phyloP scores from a whole-genome alignment of 768 basidiomycete genomes.

The Calocybe indica region DNA sequence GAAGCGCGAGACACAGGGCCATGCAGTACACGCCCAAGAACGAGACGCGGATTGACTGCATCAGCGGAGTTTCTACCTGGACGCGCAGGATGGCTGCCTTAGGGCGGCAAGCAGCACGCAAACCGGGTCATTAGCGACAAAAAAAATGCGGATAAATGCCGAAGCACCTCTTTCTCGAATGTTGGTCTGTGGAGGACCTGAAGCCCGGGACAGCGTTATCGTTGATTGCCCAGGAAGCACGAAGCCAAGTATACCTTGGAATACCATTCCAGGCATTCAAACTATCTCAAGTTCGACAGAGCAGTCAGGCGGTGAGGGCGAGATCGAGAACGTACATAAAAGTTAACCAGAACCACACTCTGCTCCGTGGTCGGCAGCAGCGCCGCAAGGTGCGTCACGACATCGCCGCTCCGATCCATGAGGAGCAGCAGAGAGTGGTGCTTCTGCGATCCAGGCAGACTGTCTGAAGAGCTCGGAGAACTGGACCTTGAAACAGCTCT shows the following conservation, averaged over 20 bases:
- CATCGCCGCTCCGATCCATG: constrained; percentile 13
- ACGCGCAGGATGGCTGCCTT: no score
- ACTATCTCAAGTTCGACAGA: no score
- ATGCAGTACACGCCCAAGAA: constrained; percentile 17
- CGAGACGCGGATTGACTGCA: background rate
- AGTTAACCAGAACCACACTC: constrained; percentile 11
- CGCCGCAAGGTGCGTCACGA: constrained; percentile 11
- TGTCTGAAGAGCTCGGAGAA: background rate
- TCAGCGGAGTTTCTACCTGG: no score
- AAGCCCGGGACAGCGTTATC: background rate
- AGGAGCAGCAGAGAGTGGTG: constrained; percentile 16
- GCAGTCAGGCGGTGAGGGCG: no score
- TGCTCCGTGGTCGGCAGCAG: constrained; percentile 11
- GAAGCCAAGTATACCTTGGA: background rate
- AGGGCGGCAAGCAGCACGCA: no score
- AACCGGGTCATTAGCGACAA: no score
- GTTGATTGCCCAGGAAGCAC: background rate
- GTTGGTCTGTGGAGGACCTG: constrained; percentile 18
- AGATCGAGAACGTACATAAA: constrained; percentile 10
- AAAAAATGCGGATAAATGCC: no score
- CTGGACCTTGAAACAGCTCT: background rate
- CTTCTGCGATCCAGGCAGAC: constrained; percentile 6
- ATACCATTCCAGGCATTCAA: no score
- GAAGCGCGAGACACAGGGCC: constrained; percentile 17
- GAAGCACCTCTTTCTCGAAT: constrained; percentile 13